Conservation (phyloP, 768 basidiomycete genomes). For the Kwoniella newhampshirensis region DNA sequence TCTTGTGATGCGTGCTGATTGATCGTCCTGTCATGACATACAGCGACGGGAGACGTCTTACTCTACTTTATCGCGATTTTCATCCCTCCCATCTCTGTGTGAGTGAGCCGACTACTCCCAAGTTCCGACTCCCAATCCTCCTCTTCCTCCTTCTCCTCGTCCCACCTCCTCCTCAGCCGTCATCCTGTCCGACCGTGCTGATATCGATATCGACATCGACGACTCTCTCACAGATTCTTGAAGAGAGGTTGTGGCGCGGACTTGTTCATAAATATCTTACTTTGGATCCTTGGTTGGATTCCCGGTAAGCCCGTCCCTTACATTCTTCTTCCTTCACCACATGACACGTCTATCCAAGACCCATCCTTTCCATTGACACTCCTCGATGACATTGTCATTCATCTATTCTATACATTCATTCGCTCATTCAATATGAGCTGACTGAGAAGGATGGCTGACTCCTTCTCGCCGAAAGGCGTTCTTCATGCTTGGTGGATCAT, state of each 20-base stretch:
- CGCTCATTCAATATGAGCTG: too few relatives aligned
- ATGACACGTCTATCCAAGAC: too few relatives aligned
- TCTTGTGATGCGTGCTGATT: too few relatives aligned
- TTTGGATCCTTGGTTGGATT: conserved; percentile 59
- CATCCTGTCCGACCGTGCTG: conserved; percentile 3
- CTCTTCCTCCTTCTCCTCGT: not conserved
- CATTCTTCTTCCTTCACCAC: too few relatives aligned
- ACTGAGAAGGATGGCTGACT: not conserved
- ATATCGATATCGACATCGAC: not conserved
- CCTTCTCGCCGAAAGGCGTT: conserved; percentile 43
- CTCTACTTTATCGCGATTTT: conserved; percentile 54
- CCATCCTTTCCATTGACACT: too few relatives aligned
- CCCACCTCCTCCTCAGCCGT: not conserved
- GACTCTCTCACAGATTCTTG: conserved; percentile 14
- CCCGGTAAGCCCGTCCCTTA: conserved; percentile 49
- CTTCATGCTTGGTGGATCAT: conserved; percentile 59
- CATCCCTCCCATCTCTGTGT: conserved; percentile 48
- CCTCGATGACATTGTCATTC: too few relatives aligned
- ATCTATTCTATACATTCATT: not conserved
- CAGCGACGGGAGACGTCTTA: conserved; percentile 52
- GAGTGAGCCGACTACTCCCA: conserved; percentile 12
- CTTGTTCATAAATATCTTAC: conserved; percentile 50
- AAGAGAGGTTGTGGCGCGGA: conserved; percentile 13
- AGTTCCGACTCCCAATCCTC: not conserved
- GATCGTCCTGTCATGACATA: not conserved